Evolutionary conservation across 2,329 filamentous ascomycete genomes (phyloP), one percentile per base, ranked within the genome.

Genomic region (Metarhizium robertsii): DNA sequence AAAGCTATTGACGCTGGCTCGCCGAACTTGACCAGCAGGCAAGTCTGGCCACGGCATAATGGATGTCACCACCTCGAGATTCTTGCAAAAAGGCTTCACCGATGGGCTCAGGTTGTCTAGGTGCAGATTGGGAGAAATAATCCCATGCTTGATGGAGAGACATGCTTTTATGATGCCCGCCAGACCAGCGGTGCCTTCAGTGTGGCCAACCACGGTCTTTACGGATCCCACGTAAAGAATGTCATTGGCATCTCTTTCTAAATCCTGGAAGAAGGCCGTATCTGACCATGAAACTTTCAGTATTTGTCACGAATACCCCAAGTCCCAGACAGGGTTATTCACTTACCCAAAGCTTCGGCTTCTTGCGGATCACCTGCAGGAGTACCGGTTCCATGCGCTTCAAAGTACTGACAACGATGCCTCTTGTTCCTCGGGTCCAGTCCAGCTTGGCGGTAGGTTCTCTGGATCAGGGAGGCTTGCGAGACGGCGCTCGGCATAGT

Each of bases 1-100:
- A 58, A 79, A 79, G 45, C 69, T 73, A 62, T 78, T 78, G 50
- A 79, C 67, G 55, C 72, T 73, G 14, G 68, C 73, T 11, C 76
- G 70, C 1, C 74, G 68, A 7, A 32, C 29, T 8, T n/a, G 14
- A 13, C 18, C n/a, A 25, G 16, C 13, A 11, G 30, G 30, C 16
- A n/a, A 13, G 6, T 16, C 56, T 2, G 66, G 66, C 65, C 65
- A 67, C 6, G 32, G 32, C 32, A 34, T 34, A 34, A 34, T 34
- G 10, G 32, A 34, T 34, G 32, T 34, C 32, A 34, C 32, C 10
- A 69, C 55, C 42, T 60, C 34, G 2, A 69, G 57, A 2, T 57
- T 52, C 1, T 29, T 30, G 32, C 62, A 65, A 18, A 62, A 67
- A 0, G 66, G 65, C 3, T 58, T 50, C 6, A 72, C 52, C 0